Conservation (phyloP, 345 rosid species). For the Salix suchowensis region DNA sequence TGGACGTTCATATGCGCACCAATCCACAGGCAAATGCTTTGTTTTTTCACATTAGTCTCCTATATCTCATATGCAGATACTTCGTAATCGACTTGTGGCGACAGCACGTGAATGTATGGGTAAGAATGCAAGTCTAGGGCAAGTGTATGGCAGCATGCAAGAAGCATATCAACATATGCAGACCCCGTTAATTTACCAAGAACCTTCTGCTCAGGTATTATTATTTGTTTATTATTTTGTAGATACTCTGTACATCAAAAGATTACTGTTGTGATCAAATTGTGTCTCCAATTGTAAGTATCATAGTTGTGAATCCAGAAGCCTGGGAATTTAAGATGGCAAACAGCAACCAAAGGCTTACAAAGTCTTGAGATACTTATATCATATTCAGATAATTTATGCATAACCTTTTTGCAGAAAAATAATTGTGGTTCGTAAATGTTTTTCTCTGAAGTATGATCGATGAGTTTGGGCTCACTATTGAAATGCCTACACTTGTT, state of each 20-base stretch:
- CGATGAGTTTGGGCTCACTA: neutral
- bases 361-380: too few relatives aligned
- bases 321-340: neutral
- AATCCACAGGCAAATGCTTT: neutral
- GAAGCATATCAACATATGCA: conserved; percentile 27
- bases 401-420: neutral
- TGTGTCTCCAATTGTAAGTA: neutral
- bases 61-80: conserved; percentile 9
- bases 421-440: neutral
- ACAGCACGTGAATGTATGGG: conserved; percentile 18
- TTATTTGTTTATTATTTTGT: conserved; percentile 1
- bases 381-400: too few relatives aligned
- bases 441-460: neutral
- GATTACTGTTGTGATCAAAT: neutral
- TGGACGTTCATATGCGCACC: neutral
- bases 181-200: conserved; percentile 15
- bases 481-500: neutral
- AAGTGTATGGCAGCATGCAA: conserved; percentile 30
- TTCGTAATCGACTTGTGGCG: conserved; percentile 21
- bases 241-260: conserved; percentile 1
- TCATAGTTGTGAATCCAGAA: neutral
- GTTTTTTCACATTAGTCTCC: neutral
- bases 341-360: neutral
- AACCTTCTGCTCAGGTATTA: conserved; percentile 35
- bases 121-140: conserved; percentile 16